Evolutionary conservation across 805 yeast genomes (phyloP).

Genomic region (Ogataea nakhonphanomensis): DNA sequence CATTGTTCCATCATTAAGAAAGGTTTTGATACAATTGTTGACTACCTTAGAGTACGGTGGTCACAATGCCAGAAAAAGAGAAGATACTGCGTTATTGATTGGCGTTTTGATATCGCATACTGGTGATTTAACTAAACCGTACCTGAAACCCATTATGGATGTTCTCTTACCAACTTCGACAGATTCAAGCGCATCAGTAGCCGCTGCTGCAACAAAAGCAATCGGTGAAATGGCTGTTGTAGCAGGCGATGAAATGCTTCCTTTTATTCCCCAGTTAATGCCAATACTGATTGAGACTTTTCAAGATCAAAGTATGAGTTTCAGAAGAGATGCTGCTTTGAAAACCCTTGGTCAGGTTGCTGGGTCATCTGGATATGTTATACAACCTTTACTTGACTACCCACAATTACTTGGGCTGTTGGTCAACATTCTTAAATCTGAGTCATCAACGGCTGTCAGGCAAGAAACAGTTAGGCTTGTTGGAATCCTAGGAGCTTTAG

Average conservation of each 20-base stretch:
- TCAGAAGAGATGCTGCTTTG: slow-evolving; percentile 85
- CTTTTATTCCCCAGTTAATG: slow-evolving; percentile 74
- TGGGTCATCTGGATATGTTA: slow-evolving; percentile 89
- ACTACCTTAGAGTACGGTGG: slow-evolving; percentile 84
- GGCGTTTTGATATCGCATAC: slow-evolving; percentile 75
- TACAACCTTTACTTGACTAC: slow-evolving; percentile 86
- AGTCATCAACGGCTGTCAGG: slow-evolving; percentile 67
- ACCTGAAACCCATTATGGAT: slow-evolving; percentile 85
- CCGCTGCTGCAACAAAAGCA: slow-evolving; percentile 80
- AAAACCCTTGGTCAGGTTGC: slow-evolving; percentile 85
- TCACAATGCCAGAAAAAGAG: slow-evolving; percentile 66
- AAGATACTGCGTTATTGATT: slow-evolving; percentile 78
- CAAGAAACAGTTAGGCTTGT: slow-evolving; percentile 85
- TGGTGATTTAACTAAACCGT: slow-evolving; percentile 80
- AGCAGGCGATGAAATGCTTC: slow-evolving; percentile 79
- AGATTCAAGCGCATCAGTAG: slow-evolving; percentile 74
- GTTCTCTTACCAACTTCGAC: slow-evolving; percentile 73
- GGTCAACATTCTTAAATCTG: slow-evolving; percentile 78
- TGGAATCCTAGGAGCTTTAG: slow-evolving; percentile 94
- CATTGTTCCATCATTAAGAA: slow-evolving; percentile 88
- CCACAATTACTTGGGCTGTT: slow-evolving; percentile 84
- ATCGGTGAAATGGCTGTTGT: slow-evolving; percentile 87
- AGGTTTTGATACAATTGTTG: slow-evolving; percentile 76
- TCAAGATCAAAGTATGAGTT: slow-evolving; percentile 87
- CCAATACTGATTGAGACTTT: slow-evolving; percentile 83